phyloP scores from a whole-genome alignment of 73 alveolate species.

The Durusdinium trenchii region DNA sequence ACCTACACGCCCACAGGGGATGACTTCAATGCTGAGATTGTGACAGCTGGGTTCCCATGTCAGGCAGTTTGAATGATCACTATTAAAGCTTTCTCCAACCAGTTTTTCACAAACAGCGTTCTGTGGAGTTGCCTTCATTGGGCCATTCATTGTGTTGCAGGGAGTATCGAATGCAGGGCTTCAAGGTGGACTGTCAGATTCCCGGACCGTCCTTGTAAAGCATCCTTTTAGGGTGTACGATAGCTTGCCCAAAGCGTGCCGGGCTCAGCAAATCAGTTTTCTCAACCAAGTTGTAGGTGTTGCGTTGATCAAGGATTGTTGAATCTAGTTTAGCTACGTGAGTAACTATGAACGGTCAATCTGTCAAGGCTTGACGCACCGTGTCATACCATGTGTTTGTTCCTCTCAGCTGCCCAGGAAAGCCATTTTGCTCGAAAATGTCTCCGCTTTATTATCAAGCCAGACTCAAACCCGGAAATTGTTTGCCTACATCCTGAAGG shows the following conservation, averaged over 20 bases:
- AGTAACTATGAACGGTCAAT: too few relatives aligned
- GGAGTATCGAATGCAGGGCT: neutral
- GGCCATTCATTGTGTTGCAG: neutral
- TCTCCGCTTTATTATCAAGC: too few relatives aligned
- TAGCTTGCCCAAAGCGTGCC: neutral
- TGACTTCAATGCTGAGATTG: neutral
- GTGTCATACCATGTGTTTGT: too few relatives aligned
- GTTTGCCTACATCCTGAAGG: too few relatives aligned
- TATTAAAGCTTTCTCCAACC: neutral
- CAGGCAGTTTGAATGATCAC: neutral
- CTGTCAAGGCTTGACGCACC: too few relatives aligned
- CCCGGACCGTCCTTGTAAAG: neutral
- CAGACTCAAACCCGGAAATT: too few relatives aligned
- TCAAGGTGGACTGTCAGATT: neutral
- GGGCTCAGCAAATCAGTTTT: too few relatives aligned
- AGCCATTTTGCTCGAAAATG: too few relatives aligned
- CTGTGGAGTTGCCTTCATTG: neutral
- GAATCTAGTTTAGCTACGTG: too few relatives aligned
- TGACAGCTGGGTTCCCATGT: constrained; percentile 24
- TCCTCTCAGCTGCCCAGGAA: too few relatives aligned
- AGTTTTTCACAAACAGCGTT: neutral
- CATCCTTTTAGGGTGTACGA: neutral
- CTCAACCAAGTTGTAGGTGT: too few relatives aligned
- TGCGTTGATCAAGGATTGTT: too few relatives aligned
- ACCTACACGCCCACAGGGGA: neutral